Evolutionary conservation across 495 filamentous ascomycete genomes (phyloP).

Genomic region (Amniculicola lignicola): DNA sequence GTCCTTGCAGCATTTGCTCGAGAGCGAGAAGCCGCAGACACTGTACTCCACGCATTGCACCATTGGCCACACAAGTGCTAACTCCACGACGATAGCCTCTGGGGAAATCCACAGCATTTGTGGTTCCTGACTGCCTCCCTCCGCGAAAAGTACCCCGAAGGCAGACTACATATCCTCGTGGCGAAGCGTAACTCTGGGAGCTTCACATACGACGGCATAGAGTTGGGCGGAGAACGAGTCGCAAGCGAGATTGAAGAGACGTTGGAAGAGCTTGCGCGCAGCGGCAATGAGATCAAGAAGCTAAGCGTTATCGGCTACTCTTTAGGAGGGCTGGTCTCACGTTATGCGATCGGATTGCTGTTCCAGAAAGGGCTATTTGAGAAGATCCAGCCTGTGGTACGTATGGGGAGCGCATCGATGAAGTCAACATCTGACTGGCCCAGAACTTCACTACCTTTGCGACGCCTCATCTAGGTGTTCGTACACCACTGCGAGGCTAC

Average conservation of each 20-base stretch:
- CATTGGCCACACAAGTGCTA: not conserved
- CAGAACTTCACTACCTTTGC: constrained; percentile 93
- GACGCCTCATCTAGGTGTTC: constrained; percentile 82
- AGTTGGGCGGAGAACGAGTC: constrained; percentile 83
- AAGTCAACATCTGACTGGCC: not conserved
- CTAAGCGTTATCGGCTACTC: constrained; percentile 88
- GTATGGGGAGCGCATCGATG: constrained; percentile 16
- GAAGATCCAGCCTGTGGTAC: constrained; percentile 69
- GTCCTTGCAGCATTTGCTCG: too few species aligned
- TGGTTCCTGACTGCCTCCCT: constrained; percentile 65
- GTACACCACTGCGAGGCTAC: constrained; percentile 67
- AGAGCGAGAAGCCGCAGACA: too few species aligned
- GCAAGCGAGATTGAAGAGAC: constrained; percentile 83
- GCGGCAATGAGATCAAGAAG: constrained; percentile 71
- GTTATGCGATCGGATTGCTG: constrained; percentile 84
- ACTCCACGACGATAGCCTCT: constrained; percentile 51
- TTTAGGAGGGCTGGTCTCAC: constrained; percentile 78
- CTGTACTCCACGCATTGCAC: not conserved
- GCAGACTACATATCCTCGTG: constrained; percentile 67
- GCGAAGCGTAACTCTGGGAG: constrained; percentile 75
- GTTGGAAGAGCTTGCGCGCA: constrained; percentile 58
- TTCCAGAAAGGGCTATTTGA: constrained; percentile 76
- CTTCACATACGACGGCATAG: constrained; percentile 93
- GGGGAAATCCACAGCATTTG: constrained; percentile 89
- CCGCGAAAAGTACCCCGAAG: constrained; percentile 59